Evolutionary conservation across 495 filamentous ascomycete genomes (phyloP).

Genomic region (Diplogelasinospora grovesii): DNA sequence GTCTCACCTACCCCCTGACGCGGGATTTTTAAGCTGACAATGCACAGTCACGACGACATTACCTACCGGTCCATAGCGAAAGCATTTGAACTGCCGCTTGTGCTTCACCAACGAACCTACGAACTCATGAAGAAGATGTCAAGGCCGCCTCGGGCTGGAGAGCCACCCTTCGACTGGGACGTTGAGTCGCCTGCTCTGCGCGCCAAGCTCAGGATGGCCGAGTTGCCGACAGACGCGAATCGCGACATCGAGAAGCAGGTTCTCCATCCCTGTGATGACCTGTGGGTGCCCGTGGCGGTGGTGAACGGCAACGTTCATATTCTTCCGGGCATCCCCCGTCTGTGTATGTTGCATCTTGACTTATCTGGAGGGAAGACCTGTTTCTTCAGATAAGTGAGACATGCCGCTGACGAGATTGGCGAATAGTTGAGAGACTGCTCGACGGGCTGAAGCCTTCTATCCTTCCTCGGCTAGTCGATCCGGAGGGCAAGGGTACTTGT

Average conservation of each 20-base stretch:
- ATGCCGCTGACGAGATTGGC: neutral
- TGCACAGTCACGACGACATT: constrained; percentile 83
- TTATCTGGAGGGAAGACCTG: neutral
- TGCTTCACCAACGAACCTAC: constrained; percentile 67
- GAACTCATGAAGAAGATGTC: constrained; percentile 77
- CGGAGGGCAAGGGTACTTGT: constrained; percentile 69
- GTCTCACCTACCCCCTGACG: neutral
- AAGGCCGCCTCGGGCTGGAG: constrained; percentile 58
- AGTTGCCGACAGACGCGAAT: constrained; percentile 66
- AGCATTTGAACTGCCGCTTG: constrained; percentile 70
- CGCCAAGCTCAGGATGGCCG: constrained; percentile 84
- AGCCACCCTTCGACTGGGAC: constrained; percentile 80
- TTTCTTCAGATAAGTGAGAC: neutral
- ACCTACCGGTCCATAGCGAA: constrained; percentile 92
- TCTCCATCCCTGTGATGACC: constrained; percentile 67
- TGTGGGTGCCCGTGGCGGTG: constrained; percentile 85
- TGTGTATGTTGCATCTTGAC: constrained; percentile 46
- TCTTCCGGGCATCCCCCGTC: constrained; percentile 77
- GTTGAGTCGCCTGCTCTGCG: constrained; percentile 66
- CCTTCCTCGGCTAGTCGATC: constrained; percentile 62
- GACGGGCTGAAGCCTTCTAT: constrained; percentile 66
- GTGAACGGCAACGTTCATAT: constrained; percentile 93
- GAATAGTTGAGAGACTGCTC: constrained; percentile 59
- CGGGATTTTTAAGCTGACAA: neutral
- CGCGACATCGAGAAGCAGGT: constrained; percentile 56